These are phyloP conservation scores for Pseudocercospora musae DNA, from an alignment of 2,329 filamentous ascomycete species.

Conservation along the genomic window DNA sequence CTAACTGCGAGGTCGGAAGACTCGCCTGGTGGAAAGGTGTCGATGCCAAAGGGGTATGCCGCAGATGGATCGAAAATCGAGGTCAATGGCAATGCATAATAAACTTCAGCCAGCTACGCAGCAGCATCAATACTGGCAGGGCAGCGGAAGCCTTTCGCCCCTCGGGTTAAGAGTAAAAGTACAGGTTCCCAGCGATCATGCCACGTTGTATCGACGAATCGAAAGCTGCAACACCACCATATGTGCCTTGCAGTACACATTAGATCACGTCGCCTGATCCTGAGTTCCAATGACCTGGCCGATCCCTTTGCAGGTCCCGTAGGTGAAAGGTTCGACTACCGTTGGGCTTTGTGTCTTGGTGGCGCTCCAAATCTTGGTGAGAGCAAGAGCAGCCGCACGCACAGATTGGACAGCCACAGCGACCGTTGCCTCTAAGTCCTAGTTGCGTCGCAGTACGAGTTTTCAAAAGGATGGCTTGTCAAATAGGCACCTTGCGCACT, in stretches of 20 bases:
- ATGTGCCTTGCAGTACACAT: background rate
- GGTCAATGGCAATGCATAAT: slow-evolving; percentile 4
- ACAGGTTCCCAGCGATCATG: background rate
- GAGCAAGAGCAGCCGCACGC: too few relatives aligned
- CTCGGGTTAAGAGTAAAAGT: background rate
- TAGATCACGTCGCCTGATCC: background rate
- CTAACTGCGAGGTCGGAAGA: slow-evolving; percentile 69
- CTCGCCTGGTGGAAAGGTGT: slow-evolving; percentile 65
- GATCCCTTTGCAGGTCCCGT: too few relatives aligned
- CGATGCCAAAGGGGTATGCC: slow-evolving; percentile 25
- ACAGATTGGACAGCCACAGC: too few relatives aligned
- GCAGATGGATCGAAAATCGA: slow-evolving; percentile 16
- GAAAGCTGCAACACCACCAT: background rate
- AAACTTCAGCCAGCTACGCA: background rate
- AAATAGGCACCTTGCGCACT: background rate
- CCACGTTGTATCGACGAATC: background rate
- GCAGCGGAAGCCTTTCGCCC: background rate
- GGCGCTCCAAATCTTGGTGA: too few relatives aligned
- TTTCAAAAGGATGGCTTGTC: too few relatives aligned
- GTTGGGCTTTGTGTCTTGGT: too few relatives aligned
- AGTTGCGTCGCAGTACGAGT: too few relatives aligned
- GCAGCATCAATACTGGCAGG: background rate
- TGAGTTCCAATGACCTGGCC: background rate
- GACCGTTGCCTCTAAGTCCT: too few relatives aligned
- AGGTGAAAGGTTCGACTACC: too few relatives aligned